Percentiles rank a stretch among this genome's conserved stretches.
These are phyloP conservation scores for Heterobasidion irregulare DNA, from an alignment of 1,284 basidiomycete species.

Conservation along the genomic window DNA sequence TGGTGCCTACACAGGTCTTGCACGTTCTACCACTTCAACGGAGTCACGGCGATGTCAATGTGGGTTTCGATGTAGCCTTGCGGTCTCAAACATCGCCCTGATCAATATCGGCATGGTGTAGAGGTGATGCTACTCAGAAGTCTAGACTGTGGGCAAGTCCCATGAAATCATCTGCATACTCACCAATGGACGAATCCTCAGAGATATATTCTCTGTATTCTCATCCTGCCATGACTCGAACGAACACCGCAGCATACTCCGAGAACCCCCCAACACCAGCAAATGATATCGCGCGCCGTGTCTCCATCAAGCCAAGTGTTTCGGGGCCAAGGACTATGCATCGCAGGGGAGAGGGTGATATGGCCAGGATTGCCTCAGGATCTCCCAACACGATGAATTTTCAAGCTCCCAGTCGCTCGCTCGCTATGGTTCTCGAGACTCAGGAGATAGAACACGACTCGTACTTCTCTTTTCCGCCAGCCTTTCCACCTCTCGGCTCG, in stretches of 20 bases:
- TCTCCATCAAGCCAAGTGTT: neutral
- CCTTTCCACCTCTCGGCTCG: neutral
- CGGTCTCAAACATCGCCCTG: neutral
- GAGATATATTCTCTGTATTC: conserved; percentile 19
- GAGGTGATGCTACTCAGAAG: too few relatives aligned
- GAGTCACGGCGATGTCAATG: neutral
- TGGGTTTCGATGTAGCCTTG: neutral
- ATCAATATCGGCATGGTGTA: neutral
- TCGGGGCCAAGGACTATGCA: conserved; percentile 6
- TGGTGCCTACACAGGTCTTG: too few relatives aligned
- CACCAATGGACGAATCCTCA: conserved; percentile 12
- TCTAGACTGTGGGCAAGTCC: too few relatives aligned
- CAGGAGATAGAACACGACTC: conserved; percentile 14
- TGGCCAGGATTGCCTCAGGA: conserved; percentile 6
- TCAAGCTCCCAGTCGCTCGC: conserved; percentile 2
- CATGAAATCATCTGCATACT: neutral
- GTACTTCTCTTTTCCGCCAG: conserved; percentile 19
- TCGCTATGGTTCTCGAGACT: conserved; percentile 5
- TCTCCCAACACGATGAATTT: neutral
- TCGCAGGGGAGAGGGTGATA: neutral
- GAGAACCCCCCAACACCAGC: conserved; percentile 14
- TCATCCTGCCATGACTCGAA: conserved; percentile 12
- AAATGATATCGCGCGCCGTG: neutral
- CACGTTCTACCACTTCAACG: too few relatives aligned
- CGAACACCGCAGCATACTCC: conserved; percentile 9